Evolutionary conservation across 257 asterid genomes (phyloP), one percentile per base, ranked within the genome.

Genomic region (Rauvolfia tetraphylla): DNA sequence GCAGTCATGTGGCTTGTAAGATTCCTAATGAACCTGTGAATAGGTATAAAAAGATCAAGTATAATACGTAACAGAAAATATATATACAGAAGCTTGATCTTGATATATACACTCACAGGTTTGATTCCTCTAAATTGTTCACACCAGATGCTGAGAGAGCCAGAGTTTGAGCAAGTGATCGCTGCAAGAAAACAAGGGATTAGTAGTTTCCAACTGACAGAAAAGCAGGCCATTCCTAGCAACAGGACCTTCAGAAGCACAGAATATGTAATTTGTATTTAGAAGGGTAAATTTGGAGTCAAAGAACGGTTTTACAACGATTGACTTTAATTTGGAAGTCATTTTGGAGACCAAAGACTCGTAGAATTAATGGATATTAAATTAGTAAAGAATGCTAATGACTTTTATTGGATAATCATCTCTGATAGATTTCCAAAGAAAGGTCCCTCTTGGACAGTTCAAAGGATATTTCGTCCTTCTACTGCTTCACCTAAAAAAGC

Each of bases 161-260:
- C 79, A 95, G 90, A 63, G 96, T 88, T 86, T 92, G 97, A 75
- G 98, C 96, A 82, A 95, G 87, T 44, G 98, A 91, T 57, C 98
- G 98, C 99, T 95, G 97, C 68, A 79, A 84, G 22, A 51, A 73
- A 79, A 78, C 54, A 74, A 72, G 51, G 49, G 73, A 12, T 29
- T 67, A 29, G n/a, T 56, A 75, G n/a, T 79, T 68, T 62, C 61
- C 65, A 36, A 2, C 58, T 33, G 41, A 44, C 65, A 15, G 70
- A 53, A 51, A 57, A 79, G 39, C 38, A 42, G 75, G 66, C 34
- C 31, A 46, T n/a, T 53, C 42, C 58, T 41, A 18, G 56, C 18
- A 23, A 44, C 17, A 25, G 76, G 41, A 17, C 59, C 23, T 27
- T 65, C 25, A 36, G 70, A 63, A 34, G 49, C 15, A 31, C 49